These are phyloP conservation scores for Aspergillus fructus DNA, from an alignment of 2,329 filamentous ascomycete genomes.

Conservation along the genomic window DNA sequence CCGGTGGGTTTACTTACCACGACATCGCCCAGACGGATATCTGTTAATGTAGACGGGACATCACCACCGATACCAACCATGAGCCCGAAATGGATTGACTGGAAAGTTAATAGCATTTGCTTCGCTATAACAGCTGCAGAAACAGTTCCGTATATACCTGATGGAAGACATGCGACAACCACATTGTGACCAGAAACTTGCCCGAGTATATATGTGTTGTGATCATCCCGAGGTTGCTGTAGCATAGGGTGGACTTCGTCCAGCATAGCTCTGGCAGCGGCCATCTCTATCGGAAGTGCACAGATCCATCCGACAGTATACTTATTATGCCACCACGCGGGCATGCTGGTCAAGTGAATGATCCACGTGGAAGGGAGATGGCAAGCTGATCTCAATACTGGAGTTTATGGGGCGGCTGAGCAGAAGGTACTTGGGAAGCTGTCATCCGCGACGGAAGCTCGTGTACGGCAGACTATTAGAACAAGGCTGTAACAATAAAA, in stretches of 20 bases:
- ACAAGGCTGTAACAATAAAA: too few species aligned
- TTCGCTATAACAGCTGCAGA: neutral
- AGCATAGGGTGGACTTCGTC: slow-evolving; percentile 1
- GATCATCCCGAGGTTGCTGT: neutral
- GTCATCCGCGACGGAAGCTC: too few species aligned
- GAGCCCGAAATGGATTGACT: neutral
- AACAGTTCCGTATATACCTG: slow-evolving; percentile 4
- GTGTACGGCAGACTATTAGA: too few species aligned
- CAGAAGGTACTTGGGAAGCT: too few species aligned
- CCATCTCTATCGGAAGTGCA: slow-evolving; percentile 12
- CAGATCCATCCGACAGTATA: slow-evolving; percentile 16
- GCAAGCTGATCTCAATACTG: too few species aligned
- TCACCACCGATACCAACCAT: slow-evolving; percentile 16
- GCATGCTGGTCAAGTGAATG: too few species aligned
- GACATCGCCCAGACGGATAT: slow-evolving; percentile 11
- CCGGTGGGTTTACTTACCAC: neutral
- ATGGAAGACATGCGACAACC: slow-evolving; percentile 5
- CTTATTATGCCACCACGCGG: neutral
- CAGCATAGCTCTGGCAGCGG: slow-evolving; percentile 6
- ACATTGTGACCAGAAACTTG: slow-evolving; percentile 1
- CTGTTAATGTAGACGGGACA: neutral
- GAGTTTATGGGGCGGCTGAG: too few species aligned
- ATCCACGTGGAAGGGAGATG: too few species aligned
- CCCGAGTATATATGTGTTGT: slow-evolving; percentile 4
- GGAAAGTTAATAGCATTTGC: slow-evolving; percentile 7